Evolutionary conservation across 345 rosid species (phyloP).

Genomic region (Trapa bicornis): DNA sequence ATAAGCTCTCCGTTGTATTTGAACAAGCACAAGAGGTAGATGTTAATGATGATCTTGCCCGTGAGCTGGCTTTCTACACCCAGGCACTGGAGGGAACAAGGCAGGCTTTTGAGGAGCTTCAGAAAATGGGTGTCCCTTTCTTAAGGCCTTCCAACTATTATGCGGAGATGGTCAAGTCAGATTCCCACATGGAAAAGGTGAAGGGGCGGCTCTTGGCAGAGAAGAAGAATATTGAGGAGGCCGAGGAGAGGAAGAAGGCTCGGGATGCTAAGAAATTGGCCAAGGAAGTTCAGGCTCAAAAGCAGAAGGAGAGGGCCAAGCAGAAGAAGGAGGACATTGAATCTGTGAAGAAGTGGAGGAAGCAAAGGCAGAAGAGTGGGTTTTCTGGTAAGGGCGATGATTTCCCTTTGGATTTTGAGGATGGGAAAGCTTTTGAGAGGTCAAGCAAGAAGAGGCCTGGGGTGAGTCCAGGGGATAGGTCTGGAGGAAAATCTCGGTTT

Average conservation of each 20-base stretch:
- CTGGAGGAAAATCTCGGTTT: conserved; percentile 24
- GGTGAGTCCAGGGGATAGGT: conserved; percentile 47
- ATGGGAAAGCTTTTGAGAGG: conserved; percentile 45
- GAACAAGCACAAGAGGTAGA: conserved; percentile 65
- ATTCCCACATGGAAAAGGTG: conserved; percentile 73
- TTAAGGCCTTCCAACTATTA: conserved; percentile 76
- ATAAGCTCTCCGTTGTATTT: conserved; percentile 47
- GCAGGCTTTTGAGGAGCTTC: conserved; percentile 47
- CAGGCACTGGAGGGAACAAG: conserved; percentile 73
- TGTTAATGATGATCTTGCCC: conserved; percentile 70
- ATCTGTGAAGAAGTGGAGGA: conserved; percentile 75
- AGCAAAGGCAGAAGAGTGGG: conserved; percentile 80
- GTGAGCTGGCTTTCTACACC: conserved; percentile 64
- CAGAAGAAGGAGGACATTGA: conserved; percentile 69
- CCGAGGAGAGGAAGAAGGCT: conserved; percentile 84
- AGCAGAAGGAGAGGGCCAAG: conserved; percentile 57
- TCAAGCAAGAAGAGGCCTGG: conserved; percentile 55
- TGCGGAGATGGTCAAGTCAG: conserved; percentile 78
- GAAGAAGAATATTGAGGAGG: conserved; percentile 63
- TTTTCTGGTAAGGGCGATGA: conserved; percentile 45
- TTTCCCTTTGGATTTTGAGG: conserved; percentile 48
- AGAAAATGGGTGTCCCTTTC: conserved; percentile 47
- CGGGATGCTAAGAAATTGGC: conserved; percentile 66
- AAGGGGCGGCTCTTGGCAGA: conserved; percentile 58
- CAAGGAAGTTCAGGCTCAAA: conserved; percentile 74